Percentiles rank a stretch among this genome's conserved stretches.
Conservation (phyloP, 495 filamentous ascomycete genomes). For the Tuber umbilicatum region DNA sequence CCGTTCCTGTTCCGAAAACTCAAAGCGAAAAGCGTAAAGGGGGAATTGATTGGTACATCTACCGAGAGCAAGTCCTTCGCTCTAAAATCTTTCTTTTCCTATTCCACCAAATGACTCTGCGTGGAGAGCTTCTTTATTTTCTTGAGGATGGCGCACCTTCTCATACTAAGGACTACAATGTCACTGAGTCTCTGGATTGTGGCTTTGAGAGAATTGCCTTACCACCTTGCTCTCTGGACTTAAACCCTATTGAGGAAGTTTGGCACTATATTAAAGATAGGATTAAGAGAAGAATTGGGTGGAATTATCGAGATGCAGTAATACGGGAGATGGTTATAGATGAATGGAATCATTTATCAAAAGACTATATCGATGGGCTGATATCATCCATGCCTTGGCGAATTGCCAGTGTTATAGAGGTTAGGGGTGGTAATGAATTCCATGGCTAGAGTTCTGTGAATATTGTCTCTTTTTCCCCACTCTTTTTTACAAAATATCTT, state of each 20-base stretch:
- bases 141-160: too few species aligned
- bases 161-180: not conserved
- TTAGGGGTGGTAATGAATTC: slow-evolving; percentile 3
- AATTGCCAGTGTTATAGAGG: slow-evolving; percentile 9
- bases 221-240: not conserved
- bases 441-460: too few species aligned
- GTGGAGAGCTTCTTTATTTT: too few species aligned
- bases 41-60: too few species aligned
- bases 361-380: slow-evolving; percentile 8
- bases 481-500: too few species aligned
- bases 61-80: too few species aligned
- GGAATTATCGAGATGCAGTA: slow-evolving; percentile 3
- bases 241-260: slow-evolving; percentile 8
- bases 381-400: not conserved
- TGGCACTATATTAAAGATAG: slow-evolving; percentile 1
- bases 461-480: too few species aligned
- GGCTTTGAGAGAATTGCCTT: not conserved
- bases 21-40: too few species aligned
- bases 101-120: too few species aligned
- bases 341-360: not conserved
- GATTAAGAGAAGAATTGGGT: slow-evolving; percentile 1
- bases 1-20: too few species aligned
- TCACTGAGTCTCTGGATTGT: not conserved
- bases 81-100: too few species aligned
- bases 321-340: slow-evolving; percentile 3